Evolutionary conservation across 179 eudicot genomes (phyloP).

Genomic region (Gypsophila paniculata): DNA sequence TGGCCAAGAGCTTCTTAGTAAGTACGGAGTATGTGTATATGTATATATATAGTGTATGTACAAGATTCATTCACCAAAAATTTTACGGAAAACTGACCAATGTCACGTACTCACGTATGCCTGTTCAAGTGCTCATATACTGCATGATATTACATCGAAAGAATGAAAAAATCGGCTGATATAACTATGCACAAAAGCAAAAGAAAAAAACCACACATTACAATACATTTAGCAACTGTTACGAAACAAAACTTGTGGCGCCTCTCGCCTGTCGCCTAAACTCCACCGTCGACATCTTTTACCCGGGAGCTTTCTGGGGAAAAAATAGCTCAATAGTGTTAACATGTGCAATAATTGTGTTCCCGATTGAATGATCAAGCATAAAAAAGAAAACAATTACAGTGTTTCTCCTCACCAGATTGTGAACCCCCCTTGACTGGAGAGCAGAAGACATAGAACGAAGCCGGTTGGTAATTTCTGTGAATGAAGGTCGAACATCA

Average conservation of each 20-base stretch:
- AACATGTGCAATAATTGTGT: not conserved
- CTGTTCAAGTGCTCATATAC: slow-evolving; percentile 15
- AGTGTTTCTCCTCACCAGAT: slow-evolving; percentile 28
- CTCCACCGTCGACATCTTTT: slow-evolving; percentile 17
- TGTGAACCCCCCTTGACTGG: slow-evolving; percentile 47
- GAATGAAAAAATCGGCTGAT: slow-evolving; percentile 33
- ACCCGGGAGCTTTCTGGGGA: slow-evolving; percentile 27
- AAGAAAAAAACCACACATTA: slow-evolving; percentile 22
- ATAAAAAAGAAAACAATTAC: not conserved
- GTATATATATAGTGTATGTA: slow-evolving; percentile 2
- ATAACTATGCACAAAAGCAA: slow-evolving; percentile 28
- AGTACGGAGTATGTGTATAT: too few relatives aligned
- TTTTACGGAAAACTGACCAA: slow-evolving; percentile 24
- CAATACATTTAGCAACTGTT: slow-evolving; percentile 20
- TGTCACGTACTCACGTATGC: slow-evolving; percentile 20
- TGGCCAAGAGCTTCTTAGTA: too few relatives aligned
- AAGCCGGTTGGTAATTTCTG: slow-evolving; percentile 58
- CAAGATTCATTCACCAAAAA: slow-evolving; percentile 24
- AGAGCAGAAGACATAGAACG: slow-evolving; percentile 51
- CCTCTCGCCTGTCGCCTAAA: slow-evolving; percentile 12
- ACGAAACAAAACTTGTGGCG: slow-evolving; percentile 21
- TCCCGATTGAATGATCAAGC: not conserved
- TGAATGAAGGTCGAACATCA: slow-evolving; percentile 69
- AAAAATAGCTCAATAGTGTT: slow-evolving; percentile 5
- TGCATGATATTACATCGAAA: slow-evolving; percentile 23